Percentiles rank a stretch among this genome's conserved stretches.
These are phyloP conservation scores for Magnolia changhungtana DNA, from an alignment of 164 flowering plant genomes.

Conservation along the genomic window DNA sequence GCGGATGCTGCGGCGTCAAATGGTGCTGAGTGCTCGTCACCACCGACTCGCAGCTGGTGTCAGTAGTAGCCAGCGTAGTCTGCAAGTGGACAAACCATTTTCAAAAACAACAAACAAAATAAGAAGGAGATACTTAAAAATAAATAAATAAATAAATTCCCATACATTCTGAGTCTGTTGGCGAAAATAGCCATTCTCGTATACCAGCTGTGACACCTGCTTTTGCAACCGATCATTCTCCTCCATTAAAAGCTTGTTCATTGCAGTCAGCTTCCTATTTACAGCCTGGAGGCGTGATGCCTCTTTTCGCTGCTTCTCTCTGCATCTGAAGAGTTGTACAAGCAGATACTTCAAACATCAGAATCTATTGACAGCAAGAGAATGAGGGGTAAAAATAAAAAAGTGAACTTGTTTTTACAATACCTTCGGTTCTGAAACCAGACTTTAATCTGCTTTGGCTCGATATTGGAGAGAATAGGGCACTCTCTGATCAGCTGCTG, in stretches of 20 bases:
- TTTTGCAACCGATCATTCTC: constrained; percentile 95
- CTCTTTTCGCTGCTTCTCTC: constrained; percentile 96
- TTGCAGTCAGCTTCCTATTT: constrained; percentile 83
- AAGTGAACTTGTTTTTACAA: not conserved
- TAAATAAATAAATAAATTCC: not conserved
- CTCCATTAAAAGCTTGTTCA: constrained; percentile 95
- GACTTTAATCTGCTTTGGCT: constrained; percentile 96
- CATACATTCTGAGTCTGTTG: constrained; percentile 69
- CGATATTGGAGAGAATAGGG: constrained; percentile 89
- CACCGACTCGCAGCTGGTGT: constrained; percentile 91
- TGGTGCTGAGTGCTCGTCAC: constrained; percentile 90
- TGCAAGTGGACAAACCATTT: constrained; percentile 25
- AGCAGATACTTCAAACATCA: not conserved
- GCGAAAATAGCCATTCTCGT: constrained; percentile 85
- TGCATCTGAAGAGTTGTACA: constrained; percentile 49
- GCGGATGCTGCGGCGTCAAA: constrained; percentile 84
- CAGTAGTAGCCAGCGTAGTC: constrained; percentile 76
- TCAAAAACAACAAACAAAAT: not conserved
- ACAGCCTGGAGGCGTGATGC: constrained; percentile 82
- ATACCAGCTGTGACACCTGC: constrained; percentile 89
- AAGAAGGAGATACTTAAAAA: not conserved
- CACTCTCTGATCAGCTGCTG: constrained; percentile 97
- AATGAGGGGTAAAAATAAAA: too few relatives aligned
- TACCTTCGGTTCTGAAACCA: constrained; percentile 99
- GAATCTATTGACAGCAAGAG: not conserved